Base-by-base conservation (phyloP, 2,329 filamentous ascomycete genomes). In the Paraphaeosphaeria minitans region DNA sequence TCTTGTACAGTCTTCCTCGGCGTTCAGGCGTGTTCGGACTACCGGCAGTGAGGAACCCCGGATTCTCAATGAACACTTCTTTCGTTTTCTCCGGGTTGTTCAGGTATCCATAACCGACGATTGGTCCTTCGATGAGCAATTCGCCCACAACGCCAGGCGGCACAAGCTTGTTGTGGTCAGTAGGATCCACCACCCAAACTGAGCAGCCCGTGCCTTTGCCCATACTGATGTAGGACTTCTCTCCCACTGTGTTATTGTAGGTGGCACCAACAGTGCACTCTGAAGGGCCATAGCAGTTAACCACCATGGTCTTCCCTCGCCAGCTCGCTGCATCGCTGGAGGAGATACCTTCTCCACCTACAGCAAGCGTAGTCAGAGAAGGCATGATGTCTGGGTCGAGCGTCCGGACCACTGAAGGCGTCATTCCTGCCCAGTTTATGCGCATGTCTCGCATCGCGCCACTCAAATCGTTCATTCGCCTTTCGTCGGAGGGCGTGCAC, bases 11-110 rank as follows among this genome's bases (percentile, higher is more conserved):
- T 12, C 67, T 62, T 8, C 91, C 93, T 21, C 52, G 54, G 62
- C 74, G 58, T 54, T 78, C 68, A 79, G 84, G 54, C 82, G 82
- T 68, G 81, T 83, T 12, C 78, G 81, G 52, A 87, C 79, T 74
- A 88, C 90, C 53, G 89, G 55, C 88, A 79, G 64, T 63, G 85
- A 88, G 27, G 69, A 88, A 89, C 45, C 78, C 70, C 0, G 83
- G 79, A 27, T 88, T 87, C 1, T 87, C 75, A 14, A 78, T 74
- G 57, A 76, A 78, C 0, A 75, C 72, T 27, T 75, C 73, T 1
- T 69, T 69, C 2, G 75, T 77, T 53, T 77, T 77, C 4, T 65
- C 62, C 2, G 71, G 70, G 53, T 77, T 75, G 51, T 75, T 72
- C 21, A 77, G 54, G 29, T 77, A 77, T 5, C 74, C 74, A 42